These are phyloP conservation scores for Puccinia polysora DNA, from an alignment of 1,284 basidiomycete species.

Conservation along the genomic window DNA sequence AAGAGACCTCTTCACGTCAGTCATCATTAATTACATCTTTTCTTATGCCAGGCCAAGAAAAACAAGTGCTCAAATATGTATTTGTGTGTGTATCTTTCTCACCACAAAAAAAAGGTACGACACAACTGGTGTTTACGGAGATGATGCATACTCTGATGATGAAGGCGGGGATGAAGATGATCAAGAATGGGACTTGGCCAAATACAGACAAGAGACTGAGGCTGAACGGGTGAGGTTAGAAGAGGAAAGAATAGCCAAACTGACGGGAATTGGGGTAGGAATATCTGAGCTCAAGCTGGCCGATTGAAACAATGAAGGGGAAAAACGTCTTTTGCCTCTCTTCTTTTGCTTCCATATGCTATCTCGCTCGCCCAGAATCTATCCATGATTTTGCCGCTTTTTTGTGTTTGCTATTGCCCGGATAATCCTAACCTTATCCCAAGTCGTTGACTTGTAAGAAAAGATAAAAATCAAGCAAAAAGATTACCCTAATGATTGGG, in stretches of 20 bases:
- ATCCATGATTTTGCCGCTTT: too few relatives aligned
- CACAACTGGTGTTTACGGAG: slow-evolving; percentile 59
- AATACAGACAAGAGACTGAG: slow-evolving; percentile 63
- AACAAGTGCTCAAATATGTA: slow-evolving; percentile 56
- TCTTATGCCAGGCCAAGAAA: slow-evolving; percentile 1
- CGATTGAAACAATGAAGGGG: slow-evolving; percentile 7
- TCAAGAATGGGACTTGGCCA: slow-evolving; percentile 65
- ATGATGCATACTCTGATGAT: slow-evolving; percentile 52
- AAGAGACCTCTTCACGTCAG: slow-evolving; percentile 72
- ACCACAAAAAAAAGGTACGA: slow-evolving; percentile 67
- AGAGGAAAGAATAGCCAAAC: slow-evolving; percentile 44
- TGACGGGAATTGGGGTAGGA: slow-evolving; percentile 41
- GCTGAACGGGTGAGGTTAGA: slow-evolving; percentile 55
- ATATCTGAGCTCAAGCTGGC: slow-evolving; percentile 10
- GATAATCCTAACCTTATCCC: too few relatives aligned
- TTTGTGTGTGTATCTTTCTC: slow-evolving; percentile 57
- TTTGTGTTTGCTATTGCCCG: too few relatives aligned
- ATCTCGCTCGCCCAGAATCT: too few relatives aligned
- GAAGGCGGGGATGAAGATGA: slow-evolving; percentile 59
- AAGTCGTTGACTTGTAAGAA: too few relatives aligned
- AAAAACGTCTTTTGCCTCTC: background rate
- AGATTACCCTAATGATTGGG: too few relatives aligned
- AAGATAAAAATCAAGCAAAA: too few relatives aligned
- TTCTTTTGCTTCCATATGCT: background rate
- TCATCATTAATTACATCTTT: slow-evolving; percentile 12